Conservation (phyloP, 768 basidiomycete genomes). For the Cantharellus anzutake region DNA sequence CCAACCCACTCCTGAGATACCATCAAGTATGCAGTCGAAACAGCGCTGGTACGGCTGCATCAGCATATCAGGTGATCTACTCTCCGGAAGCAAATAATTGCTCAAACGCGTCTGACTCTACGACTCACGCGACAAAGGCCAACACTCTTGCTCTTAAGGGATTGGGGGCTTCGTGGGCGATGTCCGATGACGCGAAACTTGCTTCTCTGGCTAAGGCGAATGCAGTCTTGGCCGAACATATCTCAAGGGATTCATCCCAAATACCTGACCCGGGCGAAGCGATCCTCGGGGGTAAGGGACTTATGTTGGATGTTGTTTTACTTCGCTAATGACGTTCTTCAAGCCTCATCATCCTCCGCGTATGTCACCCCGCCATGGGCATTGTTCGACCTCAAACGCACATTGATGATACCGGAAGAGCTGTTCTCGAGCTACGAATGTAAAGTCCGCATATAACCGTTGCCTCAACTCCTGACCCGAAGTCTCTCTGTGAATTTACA, state of each 20-base stretch:
- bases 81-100: too few species aligned
- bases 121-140: too few species aligned
- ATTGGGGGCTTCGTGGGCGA: not conserved
- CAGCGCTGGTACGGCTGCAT: too few species aligned
- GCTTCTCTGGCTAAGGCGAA: constrained; percentile 45
- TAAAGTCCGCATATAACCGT: not conserved
- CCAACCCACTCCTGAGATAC: too few species aligned
- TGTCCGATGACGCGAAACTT: constrained; percentile 15
- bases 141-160: not conserved
- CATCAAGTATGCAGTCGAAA: too few species aligned
- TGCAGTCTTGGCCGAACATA: constrained; percentile 43
- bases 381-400: constrained; percentile 7
- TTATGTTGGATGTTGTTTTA: not conserved
- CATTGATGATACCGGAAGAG: constrained; percentile 5
- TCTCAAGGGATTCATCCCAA: constrained; percentile 51
- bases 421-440: constrained; percentile 7
- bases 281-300: constrained; percentile 15
- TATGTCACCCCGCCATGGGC: constrained; percentile 9
- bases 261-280: constrained; percentile 62
- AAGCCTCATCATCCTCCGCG: constrained; percentile 8
- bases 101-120: too few species aligned
- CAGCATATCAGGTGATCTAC: too few species aligned
- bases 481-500: not conserved
- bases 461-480: not conserved
- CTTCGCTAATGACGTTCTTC: not conserved